A percentile compares a stretch with the other conserved stretches of the same genome.
Evolutionary conservation across 805 yeast species (phyloP).

Genomic region (Clavispora carvajalis): DNA sequence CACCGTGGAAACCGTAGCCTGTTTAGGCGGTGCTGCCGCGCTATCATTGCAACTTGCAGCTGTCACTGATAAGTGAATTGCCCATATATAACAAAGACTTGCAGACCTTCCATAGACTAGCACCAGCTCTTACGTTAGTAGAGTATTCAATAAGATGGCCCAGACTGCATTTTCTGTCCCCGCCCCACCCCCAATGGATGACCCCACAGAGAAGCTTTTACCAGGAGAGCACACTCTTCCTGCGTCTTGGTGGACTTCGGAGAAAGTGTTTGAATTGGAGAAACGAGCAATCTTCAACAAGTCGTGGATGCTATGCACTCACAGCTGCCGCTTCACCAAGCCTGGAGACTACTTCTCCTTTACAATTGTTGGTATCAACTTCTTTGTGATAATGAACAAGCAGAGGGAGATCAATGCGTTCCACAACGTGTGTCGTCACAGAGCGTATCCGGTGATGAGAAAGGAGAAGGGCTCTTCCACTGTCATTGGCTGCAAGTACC

Average conservation of each 20-base stretch:
- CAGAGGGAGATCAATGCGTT: slow-evolving; percentile 50
- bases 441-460: slow-evolving; percentile 58
- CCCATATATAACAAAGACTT: background rate
- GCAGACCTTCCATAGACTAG: no score
- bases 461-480: slow-evolving; percentile 56
- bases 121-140: no score
- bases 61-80: slow-evolving; percentile 1
- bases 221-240: slow-evolving; percentile 47
- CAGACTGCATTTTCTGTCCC: slow-evolving; percentile 9
- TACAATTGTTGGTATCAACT: slow-evolving; percentile 48
- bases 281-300: slow-evolving; percentile 53
- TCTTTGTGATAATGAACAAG: slow-evolving; percentile 51
- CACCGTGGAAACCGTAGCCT: background rate
- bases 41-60: background rate
- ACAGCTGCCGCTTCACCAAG: slow-evolving; percentile 47
- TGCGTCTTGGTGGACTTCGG: slow-evolving; percentile 63
- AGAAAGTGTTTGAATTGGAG: slow-evolving; percentile 52
- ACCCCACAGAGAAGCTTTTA: slow-evolving; percentile 12
- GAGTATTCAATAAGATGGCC: no score
- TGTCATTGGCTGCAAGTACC: slow-evolving; percentile 56
- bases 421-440: slow-evolving; percentile 61
- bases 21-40: background rate
- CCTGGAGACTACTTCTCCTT: slow-evolving; percentile 54
- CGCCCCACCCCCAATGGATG: slow-evolving; percentile 20
- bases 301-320: slow-evolving; percentile 53